Percentiles rank a stretch among this genome's conserved stretches.
These are phyloP conservation scores for Boletus coccyginus DNA, from an alignment of 768 basidiomycete genomes.

Conservation along the genomic window DNA sequence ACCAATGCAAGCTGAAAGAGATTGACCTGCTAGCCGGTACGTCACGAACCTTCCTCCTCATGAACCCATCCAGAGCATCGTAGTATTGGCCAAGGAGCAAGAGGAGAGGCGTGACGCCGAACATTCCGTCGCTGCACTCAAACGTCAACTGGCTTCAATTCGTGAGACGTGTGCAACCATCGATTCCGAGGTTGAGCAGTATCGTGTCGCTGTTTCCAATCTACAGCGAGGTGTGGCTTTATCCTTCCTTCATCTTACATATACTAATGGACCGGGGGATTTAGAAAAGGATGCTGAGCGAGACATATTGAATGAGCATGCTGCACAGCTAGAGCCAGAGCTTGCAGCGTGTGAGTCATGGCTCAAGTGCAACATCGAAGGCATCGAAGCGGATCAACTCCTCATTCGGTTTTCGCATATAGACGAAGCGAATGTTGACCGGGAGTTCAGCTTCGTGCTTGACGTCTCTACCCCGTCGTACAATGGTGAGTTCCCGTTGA, in stretches of 20 bases:
- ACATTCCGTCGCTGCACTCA: constrained; percentile 53
- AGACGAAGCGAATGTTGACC: constrained; percentile 52
- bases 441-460: constrained; percentile 74
- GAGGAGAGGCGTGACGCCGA: constrained; percentile 74
- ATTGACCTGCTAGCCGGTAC: constrained; percentile 76
- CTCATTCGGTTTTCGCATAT: constrained; percentile 70
- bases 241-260: background rate
- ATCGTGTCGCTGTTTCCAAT: constrained; percentile 57
- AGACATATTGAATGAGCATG: constrained; percentile 50
- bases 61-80: background rate
- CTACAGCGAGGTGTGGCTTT: constrained; percentile 56
- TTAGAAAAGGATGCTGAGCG: constrained; percentile 71
- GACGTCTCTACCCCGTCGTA: constrained; percentile 64
- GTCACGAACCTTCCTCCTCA: constrained; percentile 19
- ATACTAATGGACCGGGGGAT: background rate
- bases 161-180: constrained; percentile 57
- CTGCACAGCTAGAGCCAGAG: constrained; percentile 52
- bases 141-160: constrained; percentile 63
- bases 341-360: constrained; percentile 53
- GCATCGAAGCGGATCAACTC: constrained; percentile 68
- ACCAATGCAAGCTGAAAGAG: constrained; percentile 73
- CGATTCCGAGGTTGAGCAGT: constrained; percentile 72
- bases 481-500: constrained; percentile 48
- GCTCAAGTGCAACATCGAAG: constrained; percentile 71
- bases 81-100: constrained; percentile 67